Evolutionary conservation across 148 eudicot genomes (phyloP).

Genomic region (Spergularia bocconei): DNA sequence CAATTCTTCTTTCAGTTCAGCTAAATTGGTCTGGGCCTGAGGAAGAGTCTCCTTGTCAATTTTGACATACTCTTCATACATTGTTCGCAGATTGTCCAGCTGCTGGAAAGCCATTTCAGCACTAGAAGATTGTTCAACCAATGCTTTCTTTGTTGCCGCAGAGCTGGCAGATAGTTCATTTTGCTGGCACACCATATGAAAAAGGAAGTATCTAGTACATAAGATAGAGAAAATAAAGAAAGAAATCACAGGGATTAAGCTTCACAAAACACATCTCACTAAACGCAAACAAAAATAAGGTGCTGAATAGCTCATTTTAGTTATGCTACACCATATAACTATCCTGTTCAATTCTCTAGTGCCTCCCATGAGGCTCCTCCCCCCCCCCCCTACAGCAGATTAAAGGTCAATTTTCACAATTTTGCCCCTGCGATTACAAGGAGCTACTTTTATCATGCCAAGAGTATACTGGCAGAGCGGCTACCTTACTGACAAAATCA

Average conservation of each 20-base stretch:
- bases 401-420: background rate
- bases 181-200: slow-evolving; percentile 52
- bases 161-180: slow-evolving; percentile 49
- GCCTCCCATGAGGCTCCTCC: slow-evolving; percentile 2
- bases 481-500: slow-evolving; percentile 77
- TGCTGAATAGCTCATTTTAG: no score
- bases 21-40: slow-evolving; percentile 56
- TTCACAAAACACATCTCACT: background rate
- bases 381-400: background rate
- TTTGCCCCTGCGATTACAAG: background rate
- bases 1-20: slow-evolving; percentile 69
- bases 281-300: background rate
- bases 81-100: slow-evolving; percentile 69
- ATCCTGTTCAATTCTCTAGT: background rate
- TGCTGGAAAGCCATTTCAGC: slow-evolving; percentile 75
- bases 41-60: slow-evolving; percentile 68
- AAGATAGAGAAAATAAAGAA: background rate
- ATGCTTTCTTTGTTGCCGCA: slow-evolving; percentile 45
- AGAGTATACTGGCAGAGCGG: background rate
- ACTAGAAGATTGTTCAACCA: slow-evolving; percentile 44
- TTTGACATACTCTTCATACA: slow-evolving; percentile 79
- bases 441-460: slow-evolving; percentile 5
- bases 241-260: background rate
- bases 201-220: background rate
- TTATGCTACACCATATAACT: background rate